These are phyloP conservation scores for Xylaria curta DNA, from an alignment of 495 filamentous ascomycete species.

Conservation along the genomic window DNA sequence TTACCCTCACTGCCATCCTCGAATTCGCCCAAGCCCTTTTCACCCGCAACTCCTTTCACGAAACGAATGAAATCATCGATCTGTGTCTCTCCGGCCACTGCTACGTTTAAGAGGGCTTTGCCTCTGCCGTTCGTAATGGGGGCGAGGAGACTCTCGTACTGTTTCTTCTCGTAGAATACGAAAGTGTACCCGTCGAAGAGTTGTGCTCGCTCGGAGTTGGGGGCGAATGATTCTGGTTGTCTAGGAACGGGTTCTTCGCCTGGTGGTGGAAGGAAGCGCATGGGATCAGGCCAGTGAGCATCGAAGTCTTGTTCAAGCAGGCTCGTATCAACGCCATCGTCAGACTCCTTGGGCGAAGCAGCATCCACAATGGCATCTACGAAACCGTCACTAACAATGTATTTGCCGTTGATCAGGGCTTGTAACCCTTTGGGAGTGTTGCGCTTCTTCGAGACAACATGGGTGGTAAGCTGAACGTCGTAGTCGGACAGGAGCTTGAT, in stretches of 20 bases:
- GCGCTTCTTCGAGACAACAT: conserved; percentile 86
- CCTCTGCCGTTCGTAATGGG: conserved; percentile 81
- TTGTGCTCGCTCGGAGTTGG: conserved; percentile 66
- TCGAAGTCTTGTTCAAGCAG: conserved; percentile 86
- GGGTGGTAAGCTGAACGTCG: conserved; percentile 73
- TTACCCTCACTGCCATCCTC: conserved; percentile 66
- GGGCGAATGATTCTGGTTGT: conserved; percentile 68
- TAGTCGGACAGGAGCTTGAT: conserved; percentile 83
- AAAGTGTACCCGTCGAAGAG: conserved; percentile 90
- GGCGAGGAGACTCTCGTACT: conserved; percentile 76
- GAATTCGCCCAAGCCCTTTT: conserved; percentile 69
- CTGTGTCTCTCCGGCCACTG: conserved; percentile 68
- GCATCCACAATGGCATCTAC: conserved; percentile 71
- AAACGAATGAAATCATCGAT: conserved; percentile 79
- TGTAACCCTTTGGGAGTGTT: conserved; percentile 88
- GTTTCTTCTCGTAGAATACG: conserved; percentile 79
- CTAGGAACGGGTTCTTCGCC: conserved; percentile 75
- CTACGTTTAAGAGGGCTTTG: conserved; percentile 73
- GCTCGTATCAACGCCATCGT: conserved; percentile 61
- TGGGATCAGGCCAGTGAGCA: conserved; percentile 76
- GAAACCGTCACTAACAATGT: conserved; percentile 79
- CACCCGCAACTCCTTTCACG: conserved; percentile 74
- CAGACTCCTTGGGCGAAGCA: conserved; percentile 63
- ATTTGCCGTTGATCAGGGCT: conserved; percentile 83
- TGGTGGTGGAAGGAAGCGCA: conserved; percentile 71